Evolutionary conservation across 2,329 filamentous ascomycete genomes (phyloP), one percentile per base, ranked within the genome.

Genomic region (Phialocephala subalpina): DNA sequence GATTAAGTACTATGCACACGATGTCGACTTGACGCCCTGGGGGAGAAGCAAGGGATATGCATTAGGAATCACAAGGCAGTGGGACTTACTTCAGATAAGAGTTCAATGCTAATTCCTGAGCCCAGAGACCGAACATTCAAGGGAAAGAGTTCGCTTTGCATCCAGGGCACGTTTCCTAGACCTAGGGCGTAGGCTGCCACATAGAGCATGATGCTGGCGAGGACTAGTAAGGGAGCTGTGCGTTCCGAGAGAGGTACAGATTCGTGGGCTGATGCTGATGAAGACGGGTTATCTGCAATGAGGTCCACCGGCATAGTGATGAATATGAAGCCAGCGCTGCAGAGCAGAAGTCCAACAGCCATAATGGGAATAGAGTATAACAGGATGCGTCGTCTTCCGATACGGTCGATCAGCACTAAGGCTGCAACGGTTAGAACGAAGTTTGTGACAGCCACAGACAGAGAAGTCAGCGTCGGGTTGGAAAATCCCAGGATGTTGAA

Each of bases 111-210:
- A 5, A 93, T 78, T 0, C 89, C 89, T 65, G 90, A 92, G 33
- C 92, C 92, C 1, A 93, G 79, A 4, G 90, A 89, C 58, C 92
- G 88, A 55, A 94, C 91, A 35, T 85, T 84, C 57, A 94, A 82
- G 0, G 94, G 92, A 75, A 97, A 97, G 36, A 97, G 86, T 80
- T 98, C 95, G 72, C 90, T 93, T 80, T 97, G 94, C 84, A 97
- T 95, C 95, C 95, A 98, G 0, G 95, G 94, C 2, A 98, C 93
- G 73, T 94, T 97, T 9, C 95, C 95, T 1, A 98, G 84, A 2
- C 95, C 95, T 1, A 94, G 83, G 0, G 95, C 95, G 76, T 97
- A 98, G 0, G 90, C 85, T 9, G 92, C 91, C 1, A 97, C 94
- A 78, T 97, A 97, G 8, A 93, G 72, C 78, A 94, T 90, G 77